phyloP scores from a whole-genome alignment of 257 asterid genomes.

The Rauvolfia tetraphylla region DNA sequence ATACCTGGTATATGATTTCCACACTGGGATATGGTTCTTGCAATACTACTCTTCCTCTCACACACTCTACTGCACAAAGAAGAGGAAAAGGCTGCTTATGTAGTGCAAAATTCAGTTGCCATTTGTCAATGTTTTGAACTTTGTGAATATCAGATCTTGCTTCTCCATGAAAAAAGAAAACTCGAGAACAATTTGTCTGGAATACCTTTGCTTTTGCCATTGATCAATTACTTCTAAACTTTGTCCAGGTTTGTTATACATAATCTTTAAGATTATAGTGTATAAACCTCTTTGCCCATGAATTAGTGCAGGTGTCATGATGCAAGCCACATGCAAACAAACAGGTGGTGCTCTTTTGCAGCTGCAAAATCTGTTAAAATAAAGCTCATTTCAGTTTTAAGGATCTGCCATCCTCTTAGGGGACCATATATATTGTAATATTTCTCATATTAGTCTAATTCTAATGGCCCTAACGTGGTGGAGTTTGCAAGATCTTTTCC shows the following conservation, averaged over 20 bases:
- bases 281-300: not conserved
- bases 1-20: too few relatives aligned
- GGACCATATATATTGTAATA: constrained; percentile 5
- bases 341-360: not conserved
- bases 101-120: too few relatives aligned
- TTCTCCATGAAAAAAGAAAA: too few relatives aligned
- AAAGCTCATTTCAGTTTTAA: not conserved
- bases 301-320: constrained; percentile 3
- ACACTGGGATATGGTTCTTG: too few relatives aligned
- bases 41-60: too few relatives aligned
- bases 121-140: too few relatives aligned
- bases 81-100: too few relatives aligned
- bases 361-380: constrained; percentile 7
- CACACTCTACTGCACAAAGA: too few relatives aligned
- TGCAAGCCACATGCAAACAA: constrained; percentile 17
- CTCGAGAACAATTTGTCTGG: too few relatives aligned
- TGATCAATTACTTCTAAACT: not conserved
- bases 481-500: constrained; percentile 3
- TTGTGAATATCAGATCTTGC: too few relatives aligned
- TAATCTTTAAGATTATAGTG: not conserved
- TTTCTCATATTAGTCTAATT: not conserved
- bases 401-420: constrained; percentile 11
- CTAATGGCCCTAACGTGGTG: constrained; percentile 15
- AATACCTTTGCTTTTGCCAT: not conserved
- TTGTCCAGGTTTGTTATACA: not conserved